A percentile compares a stretch with the other conserved stretches of the same genome.
Conservation (phyloP, 2,329 filamentous ascomycete genomes). For the Beauveria pseudobassiana region DNA sequence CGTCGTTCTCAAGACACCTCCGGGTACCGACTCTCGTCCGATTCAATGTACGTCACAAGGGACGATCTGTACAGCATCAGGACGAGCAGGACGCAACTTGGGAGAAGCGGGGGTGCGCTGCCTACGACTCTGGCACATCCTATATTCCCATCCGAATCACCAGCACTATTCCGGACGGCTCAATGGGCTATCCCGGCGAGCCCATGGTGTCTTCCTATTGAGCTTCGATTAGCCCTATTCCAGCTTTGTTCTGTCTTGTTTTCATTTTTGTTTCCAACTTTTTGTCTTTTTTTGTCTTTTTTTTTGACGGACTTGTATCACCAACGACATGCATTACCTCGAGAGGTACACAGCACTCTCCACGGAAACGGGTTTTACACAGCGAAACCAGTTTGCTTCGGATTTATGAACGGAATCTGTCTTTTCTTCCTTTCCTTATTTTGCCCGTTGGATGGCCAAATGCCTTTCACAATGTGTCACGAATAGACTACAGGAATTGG, state of each 20-base stretch:
- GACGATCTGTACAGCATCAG: constrained; percentile 19
- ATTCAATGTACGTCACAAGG: constrained; percentile 38
- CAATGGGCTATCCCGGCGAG: neutral
- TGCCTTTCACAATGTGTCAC: constrained; percentile 1
- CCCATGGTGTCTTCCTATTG: constrained; percentile 5
- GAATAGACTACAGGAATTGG: constrained; percentile 6
- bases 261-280: neutral
- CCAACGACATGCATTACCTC: neutral
- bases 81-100: constrained; percentile 18
- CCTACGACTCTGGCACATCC: constrained; percentile 30
- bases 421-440: neutral
- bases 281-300: neutral
- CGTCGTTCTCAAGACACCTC: constrained; percentile 37
- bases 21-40: constrained; percentile 37
- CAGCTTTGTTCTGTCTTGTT: neutral
- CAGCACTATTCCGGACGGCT: neutral
- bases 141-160: constrained; percentile 23
- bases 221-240: neutral
- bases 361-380: constrained; percentile 1
- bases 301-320: constrained; percentile 3
- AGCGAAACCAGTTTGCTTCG: constrained; percentile 7
- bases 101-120: constrained; percentile 26
- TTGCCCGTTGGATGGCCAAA: constrained; percentile 7
- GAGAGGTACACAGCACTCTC: constrained; percentile 11
- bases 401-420: neutral